Evolutionary conservation across 805 yeast genomes (phyloP).

Genomic region (Candida caryicola): DNA sequence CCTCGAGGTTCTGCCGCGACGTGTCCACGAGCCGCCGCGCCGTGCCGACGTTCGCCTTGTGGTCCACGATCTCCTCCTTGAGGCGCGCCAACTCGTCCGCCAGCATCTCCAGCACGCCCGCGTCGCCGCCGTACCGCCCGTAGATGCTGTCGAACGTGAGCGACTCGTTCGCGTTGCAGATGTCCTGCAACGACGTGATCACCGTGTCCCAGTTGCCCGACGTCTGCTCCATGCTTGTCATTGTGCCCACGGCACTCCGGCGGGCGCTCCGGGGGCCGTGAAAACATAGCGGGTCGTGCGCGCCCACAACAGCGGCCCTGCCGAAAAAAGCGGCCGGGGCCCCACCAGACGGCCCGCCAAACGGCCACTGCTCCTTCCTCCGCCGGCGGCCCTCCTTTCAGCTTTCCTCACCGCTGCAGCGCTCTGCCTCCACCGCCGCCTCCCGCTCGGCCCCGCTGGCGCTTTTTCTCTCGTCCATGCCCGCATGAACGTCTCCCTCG

Average conservation of each 20-base stretch:
- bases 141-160: conserved; percentile 46
- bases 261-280: too few species aligned
- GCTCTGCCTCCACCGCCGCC: too few species aligned
- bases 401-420: too few species aligned
- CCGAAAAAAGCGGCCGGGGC: too few species aligned
- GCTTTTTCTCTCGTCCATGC: too few species aligned
- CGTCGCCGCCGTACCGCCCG: conserved; percentile 19
- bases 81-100: conserved; percentile 40
- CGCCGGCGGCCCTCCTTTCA: too few species aligned
- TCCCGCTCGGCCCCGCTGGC: too few species aligned
- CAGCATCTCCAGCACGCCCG: conserved; percentile 26
- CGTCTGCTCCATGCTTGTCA: conserved; percentile 37
- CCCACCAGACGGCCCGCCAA: too few species aligned
- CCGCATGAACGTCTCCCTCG: too few species aligned
- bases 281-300: conserved; percentile 1
- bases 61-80: conserved; percentile 45
- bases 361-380: too few species aligned
- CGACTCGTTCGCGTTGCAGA: conserved; percentile 60
- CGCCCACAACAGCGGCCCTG: conserved; percentile 1
- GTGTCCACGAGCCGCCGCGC: conserved; percentile 38
- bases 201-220: conserved; percentile 65
- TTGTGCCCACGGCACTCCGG: background rate
- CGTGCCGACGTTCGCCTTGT: conserved; percentile 57
- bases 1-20: conserved; percentile 45
- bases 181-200: conserved; percentile 63